Conservation (phyloP, 768 basidiomycete genomes). For the Kwoniella mangroviensis region DNA sequence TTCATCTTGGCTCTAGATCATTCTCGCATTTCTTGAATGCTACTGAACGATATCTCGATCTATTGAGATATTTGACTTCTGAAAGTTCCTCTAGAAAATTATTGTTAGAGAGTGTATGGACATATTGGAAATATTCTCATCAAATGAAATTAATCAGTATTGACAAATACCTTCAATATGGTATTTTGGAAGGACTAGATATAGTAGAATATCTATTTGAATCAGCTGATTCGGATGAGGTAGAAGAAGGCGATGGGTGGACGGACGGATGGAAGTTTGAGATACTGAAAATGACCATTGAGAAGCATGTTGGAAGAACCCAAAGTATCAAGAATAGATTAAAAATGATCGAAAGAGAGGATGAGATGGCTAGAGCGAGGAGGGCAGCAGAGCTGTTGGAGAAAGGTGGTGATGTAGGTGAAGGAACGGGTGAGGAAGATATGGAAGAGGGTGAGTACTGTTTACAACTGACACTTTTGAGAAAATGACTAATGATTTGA, state of each 20-base stretch:
- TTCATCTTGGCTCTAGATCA: slow-evolving; percentile 89
- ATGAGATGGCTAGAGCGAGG: slow-evolving; percentile 79
- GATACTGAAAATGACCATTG: slow-evolving; percentile 75
- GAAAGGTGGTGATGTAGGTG: slow-evolving; percentile 69
- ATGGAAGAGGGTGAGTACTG: slow-evolving; percentile 31
- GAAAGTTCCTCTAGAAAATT: slow-evolving; percentile 61
- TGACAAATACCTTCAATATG: slow-evolving; percentile 98
- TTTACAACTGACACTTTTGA: background rate
- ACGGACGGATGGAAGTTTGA: slow-evolving; percentile 74
- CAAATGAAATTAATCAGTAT: slow-evolving; percentile 92
- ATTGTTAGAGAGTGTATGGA: slow-evolving; percentile 71
- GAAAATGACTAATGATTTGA: background rate
- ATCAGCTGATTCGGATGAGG: slow-evolving; percentile 47
- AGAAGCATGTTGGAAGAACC: slow-evolving; percentile 89
- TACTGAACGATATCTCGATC: slow-evolving; percentile 82
- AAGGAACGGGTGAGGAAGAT: slow-evolving; percentile 64
- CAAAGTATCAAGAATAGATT: slow-evolving; percentile 76
- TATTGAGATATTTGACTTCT: slow-evolving; percentile 64
- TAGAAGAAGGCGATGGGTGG: slow-evolving; percentile 60
- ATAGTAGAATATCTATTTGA: slow-evolving; percentile 82
- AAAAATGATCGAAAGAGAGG: slow-evolving; percentile 77
- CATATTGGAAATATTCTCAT: slow-evolving; percentile 81
- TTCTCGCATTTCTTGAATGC: slow-evolving; percentile 98
- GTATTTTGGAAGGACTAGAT: slow-evolving; percentile 91
- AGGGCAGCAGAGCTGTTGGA: slow-evolving; percentile 60